These are phyloP conservation scores for Tylopilus vinaceipallidus DNA, from an alignment of 768 basidiomycete species.

Conservation along the genomic window DNA sequence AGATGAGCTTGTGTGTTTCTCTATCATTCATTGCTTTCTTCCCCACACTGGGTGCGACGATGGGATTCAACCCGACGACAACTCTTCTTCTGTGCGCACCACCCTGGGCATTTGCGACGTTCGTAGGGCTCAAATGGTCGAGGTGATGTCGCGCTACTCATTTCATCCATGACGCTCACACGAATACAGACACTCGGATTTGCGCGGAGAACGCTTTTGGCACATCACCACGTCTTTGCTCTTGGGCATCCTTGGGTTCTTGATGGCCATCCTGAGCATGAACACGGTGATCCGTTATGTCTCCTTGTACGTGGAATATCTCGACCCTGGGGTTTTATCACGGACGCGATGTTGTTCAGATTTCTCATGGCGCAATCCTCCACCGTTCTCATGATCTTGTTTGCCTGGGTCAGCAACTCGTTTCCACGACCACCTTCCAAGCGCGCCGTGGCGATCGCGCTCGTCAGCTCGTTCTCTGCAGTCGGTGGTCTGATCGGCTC, in stretches of 20 bases:
- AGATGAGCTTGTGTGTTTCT: constrained; percentile 55
- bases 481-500: constrained; percentile 84
- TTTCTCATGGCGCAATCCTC: constrained; percentile 79
- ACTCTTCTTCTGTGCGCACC: constrained; percentile 69
- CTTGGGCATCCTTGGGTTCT: constrained; percentile 66
- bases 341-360: constrained; percentile 34
- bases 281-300: constrained; percentile 61
- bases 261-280: constrained; percentile 63
- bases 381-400: constrained; percentile 66
- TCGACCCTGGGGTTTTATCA: not conserved
- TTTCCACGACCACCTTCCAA: constrained; percentile 81
- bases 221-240: constrained; percentile 55
- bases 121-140: constrained; percentile 52
- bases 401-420: constrained; percentile 51
- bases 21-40: constrained; percentile 80
- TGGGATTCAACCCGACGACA: constrained; percentile 63
- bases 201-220: constrained; percentile 63
- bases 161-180: not conserved
- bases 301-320: constrained; percentile 47
- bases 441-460: constrained; percentile 78
- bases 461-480: constrained; percentile 79
- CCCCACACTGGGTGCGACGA: constrained; percentile 70
- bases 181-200: constrained; percentile 63
- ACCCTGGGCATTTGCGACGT: constrained; percentile 65
- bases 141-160: constrained; percentile 36